Conservation (phyloP, 2,329 filamentous ascomycete species). For the Diaporthe citri region DNA sequence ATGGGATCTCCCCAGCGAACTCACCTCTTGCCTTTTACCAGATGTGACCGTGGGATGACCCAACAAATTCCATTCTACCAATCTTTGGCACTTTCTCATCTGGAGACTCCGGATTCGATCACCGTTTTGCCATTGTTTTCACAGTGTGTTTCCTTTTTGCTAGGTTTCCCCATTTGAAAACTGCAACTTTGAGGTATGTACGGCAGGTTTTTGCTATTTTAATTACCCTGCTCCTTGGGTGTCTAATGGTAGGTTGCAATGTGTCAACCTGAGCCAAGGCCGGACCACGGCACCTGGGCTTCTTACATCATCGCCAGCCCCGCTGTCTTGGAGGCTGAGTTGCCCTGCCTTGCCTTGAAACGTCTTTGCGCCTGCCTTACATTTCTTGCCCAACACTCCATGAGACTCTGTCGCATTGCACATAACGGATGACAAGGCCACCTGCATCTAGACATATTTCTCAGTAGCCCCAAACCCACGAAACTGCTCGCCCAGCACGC, state of each 20-base stretch:
- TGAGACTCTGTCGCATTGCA: neutral
- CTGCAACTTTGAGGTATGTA: neutral
- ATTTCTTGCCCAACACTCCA: neutral
- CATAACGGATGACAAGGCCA: neutral
- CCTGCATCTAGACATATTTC: neutral
- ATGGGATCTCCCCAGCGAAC: conserved; percentile 79
- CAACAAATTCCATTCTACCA: conserved; percentile 64
- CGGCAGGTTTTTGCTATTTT: neutral
- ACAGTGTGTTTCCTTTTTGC: neutral
- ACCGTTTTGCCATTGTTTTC: conserved; percentile 47
- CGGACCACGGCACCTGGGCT: neutral
- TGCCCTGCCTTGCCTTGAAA: conserved; percentile 10
- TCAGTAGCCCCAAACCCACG: too few species aligned
- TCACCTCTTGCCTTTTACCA: conserved; percentile 86
- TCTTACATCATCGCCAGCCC: conserved; percentile 37
- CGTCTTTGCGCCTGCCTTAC: neutral
- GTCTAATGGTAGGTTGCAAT: neutral
- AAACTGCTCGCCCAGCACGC: neutral
- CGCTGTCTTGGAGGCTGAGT: conserved; percentile 34
- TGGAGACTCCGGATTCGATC: conserved; percentile 57
- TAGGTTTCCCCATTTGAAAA: conserved; percentile 44
- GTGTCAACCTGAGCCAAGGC: neutral
- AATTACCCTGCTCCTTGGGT: neutral
- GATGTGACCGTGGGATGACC: conserved; percentile 78
- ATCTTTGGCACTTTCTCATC: conserved; percentile 61